These are phyloP conservation scores for Stephanodiscus triporus DNA, from an alignment of 108 stramenopile genomes.

Conservation along the genomic window DNA sequence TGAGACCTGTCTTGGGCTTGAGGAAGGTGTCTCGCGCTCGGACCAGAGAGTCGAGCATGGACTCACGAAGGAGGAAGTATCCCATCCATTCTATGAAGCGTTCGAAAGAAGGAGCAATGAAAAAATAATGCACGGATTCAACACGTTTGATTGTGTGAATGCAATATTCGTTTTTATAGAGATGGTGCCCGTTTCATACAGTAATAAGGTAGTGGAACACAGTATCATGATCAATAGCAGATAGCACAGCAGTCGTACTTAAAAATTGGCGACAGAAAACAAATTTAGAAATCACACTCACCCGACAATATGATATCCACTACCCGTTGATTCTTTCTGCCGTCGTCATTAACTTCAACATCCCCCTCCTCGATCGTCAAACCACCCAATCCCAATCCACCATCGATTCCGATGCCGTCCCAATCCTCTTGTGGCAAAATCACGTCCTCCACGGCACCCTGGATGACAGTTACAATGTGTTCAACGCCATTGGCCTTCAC, in stretches of 20 bases:
- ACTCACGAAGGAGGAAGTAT: slow-evolving; percentile 96
- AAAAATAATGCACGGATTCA: no score
- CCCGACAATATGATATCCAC: slow-evolving; percentile 95
- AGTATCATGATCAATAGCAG: neutral
- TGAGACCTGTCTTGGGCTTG: slow-evolving; percentile 86
- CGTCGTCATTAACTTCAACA: slow-evolving; percentile 24
- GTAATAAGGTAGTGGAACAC: neutral
- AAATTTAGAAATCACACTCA: neutral
- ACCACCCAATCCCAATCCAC: slow-evolving; percentile 8
- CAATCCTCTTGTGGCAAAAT: slow-evolving; percentile 76
- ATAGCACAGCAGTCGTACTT: neutral
- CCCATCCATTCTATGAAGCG: slow-evolving; percentile 95
- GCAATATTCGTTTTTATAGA: no score
- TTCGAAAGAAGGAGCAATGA: no score
- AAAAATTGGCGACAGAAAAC: neutral
- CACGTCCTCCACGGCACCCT: slow-evolving; percentile 90
- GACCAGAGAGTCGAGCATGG: slow-evolving; percentile 96
- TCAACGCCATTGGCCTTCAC: slow-evolving; percentile 90
- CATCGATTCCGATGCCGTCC: slow-evolving; percentile 47
- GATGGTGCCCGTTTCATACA: neutral
- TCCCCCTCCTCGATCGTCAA: slow-evolving; percentile 60
- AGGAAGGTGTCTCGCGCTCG: slow-evolving; percentile 93
- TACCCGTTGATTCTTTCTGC: slow-evolving; percentile 52
- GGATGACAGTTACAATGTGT: slow-evolving; percentile 96
- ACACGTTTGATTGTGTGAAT: no score